phyloP scores from a whole-genome alignment of 768 basidiomycete genomes.

The Boletus fagicola region DNA sequence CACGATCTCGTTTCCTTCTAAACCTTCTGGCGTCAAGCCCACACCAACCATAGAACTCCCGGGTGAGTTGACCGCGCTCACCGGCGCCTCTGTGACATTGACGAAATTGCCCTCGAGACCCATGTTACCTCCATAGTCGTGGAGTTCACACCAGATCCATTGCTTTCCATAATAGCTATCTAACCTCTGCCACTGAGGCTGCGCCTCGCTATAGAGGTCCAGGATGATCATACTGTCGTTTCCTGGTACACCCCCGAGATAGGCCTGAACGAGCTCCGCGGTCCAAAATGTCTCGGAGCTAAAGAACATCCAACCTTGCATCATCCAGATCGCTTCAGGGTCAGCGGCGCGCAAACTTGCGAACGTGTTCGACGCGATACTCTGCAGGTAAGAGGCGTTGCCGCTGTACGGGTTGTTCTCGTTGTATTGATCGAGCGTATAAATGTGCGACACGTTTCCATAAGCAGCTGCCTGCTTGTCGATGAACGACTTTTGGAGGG shows the following conservation, averaged over 20 bases:
- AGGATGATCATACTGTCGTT: conserved; percentile 41
- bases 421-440: conserved; percentile 47
- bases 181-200: conserved; percentile 43
- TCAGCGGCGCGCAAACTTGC: conserved; percentile 39
- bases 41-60: conserved; percentile 39
- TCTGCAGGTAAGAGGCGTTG: conserved; percentile 33
- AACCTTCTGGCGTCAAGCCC: conserved; percentile 40
- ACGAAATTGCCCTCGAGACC: conserved; percentile 39
- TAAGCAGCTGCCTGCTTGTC: conserved; percentile 37
- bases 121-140: conserved; percentile 40
- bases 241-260: conserved; percentile 37
- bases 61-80: conserved; percentile 31
- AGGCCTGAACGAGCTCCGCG: conserved; percentile 38
- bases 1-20: conserved; percentile 45
- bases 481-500: conserved; percentile 39
- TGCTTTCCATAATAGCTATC: conserved; percentile 38
- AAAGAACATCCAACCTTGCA: conserved; percentile 46
- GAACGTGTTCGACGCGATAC: conserved; percentile 35
- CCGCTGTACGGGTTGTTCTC: conserved; percentile 40
- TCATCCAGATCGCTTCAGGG: conserved; percentile 40
- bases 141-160: conserved; percentile 44
- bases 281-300: conserved; percentile 38
- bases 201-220: conserved; percentile 40
- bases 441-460: conserved; percentile 40
- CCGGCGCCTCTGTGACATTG: conserved; percentile 33